A percentile compares a stretch with the other conserved stretches of the same genome.
phyloP scores from a whole-genome alignment of 352 stramenopile species.

The Phytophthora ohioensis region DNA sequence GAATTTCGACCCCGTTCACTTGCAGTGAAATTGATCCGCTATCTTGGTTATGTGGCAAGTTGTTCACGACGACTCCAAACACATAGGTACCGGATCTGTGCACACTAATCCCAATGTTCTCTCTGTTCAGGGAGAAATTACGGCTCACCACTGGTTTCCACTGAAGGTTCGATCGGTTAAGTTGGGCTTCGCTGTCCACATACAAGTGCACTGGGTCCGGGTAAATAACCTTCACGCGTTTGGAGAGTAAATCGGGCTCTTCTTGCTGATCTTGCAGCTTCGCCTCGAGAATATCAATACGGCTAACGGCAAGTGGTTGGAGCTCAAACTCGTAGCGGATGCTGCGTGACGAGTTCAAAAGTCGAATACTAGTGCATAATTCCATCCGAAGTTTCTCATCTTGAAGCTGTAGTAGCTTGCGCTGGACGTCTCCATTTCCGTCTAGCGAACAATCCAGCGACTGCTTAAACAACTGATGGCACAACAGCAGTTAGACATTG shows the following conservation, averaged over 20 bases:
- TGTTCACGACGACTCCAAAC: neutral
- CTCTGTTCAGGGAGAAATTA: neutral
- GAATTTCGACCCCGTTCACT: neutral
- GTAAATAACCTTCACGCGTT: neutral
- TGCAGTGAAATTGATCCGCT: neutral
- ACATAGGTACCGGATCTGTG: neutral
- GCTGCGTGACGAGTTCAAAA: neutral
- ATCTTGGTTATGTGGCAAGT: neutral
- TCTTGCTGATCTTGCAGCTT: slow-evolving; percentile 5
- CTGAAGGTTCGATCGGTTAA: neutral
- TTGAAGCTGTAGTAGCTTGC: neutral
- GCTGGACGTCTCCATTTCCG: neutral
- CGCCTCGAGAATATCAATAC: slow-evolving; percentile 3
- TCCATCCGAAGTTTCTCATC: slow-evolving; percentile 3
- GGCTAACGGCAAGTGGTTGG: slow-evolving; percentile 3
- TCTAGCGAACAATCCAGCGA: slow-evolving; percentile 6
- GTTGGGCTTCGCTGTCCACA: neutral
- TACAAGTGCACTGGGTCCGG: neutral
- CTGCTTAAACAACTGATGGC: slow-evolving; percentile 6
- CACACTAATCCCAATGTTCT: neutral
- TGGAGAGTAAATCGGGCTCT: neutral
- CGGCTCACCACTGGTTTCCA: neutral
- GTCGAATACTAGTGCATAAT: neutral
- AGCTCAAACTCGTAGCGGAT: slow-evolving; percentile 12
- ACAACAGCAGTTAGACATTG: neutral